A percentile compares a stretch with the other conserved stretches of the same genome.
Conservation (phyloP, 768 basidiomycete species). For the Polyporus arcularius region DNA sequence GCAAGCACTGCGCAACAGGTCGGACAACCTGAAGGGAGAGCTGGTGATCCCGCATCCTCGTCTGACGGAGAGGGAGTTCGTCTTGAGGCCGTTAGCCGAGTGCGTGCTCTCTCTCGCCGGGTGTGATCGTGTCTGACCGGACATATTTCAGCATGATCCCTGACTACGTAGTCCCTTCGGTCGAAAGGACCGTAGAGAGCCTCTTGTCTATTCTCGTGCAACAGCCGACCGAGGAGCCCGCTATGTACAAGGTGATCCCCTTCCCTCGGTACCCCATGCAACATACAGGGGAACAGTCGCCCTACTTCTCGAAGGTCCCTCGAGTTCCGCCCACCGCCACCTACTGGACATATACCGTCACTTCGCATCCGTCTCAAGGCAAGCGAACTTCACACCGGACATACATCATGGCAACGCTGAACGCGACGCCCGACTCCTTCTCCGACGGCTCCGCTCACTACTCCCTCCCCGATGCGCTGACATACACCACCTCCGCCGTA, state of each 20-base stretch:
- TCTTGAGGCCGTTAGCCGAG: conserved; percentile 87
- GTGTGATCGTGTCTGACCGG: neutral
- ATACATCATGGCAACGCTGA: conserved; percentile 89
- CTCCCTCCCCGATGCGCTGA: conserved; percentile 52
- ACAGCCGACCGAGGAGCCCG: conserved; percentile 34
- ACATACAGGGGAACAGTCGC: conserved; percentile 14
- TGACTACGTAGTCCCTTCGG: conserved; percentile 63
- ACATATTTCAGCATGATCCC: conserved; percentile 73
- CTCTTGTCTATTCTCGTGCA: conserved; percentile 47
- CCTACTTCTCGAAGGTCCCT: conserved; percentile 8
- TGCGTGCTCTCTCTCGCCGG: conserved; percentile 41
- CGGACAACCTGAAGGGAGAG: conserved; percentile 63
- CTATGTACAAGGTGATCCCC: conserved; percentile 74
- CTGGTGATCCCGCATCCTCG: conserved; percentile 85
- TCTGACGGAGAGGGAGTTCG: conserved; percentile 86
- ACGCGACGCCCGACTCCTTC: conserved; percentile 94
- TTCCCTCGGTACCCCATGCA: conserved; percentile 59
- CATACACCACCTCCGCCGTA: conserved; percentile 51
- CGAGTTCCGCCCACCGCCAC: conserved; percentile 49
- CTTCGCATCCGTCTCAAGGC: conserved; percentile 16
- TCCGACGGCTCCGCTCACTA: conserved; percentile 78
- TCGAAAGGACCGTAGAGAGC: conserved; percentile 45
- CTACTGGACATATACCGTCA: conserved; percentile 49
- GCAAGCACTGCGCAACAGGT: conserved; percentile 35
- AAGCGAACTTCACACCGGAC: conserved; percentile 40